phyloP scores from a whole-genome alignment of 495 filamentous ascomycete species.

The Tuber umbilicatum region DNA sequence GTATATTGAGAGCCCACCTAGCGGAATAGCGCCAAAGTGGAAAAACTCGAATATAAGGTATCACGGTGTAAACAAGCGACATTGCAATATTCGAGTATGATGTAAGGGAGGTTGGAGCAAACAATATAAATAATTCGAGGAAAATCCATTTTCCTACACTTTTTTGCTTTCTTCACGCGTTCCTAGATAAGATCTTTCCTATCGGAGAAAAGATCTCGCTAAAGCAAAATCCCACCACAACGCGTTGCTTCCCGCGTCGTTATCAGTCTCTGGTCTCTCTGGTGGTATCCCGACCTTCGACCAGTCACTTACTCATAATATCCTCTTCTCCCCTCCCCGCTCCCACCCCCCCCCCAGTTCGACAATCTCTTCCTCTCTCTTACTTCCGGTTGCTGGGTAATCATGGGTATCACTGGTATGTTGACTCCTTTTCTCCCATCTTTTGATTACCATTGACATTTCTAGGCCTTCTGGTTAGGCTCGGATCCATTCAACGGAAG shows the following conservation, averaged over 20 bases:
- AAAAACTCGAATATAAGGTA: neutral
- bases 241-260: neutral
- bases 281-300: neutral
- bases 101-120: neutral
- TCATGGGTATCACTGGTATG: constrained; percentile 5
- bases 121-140: neutral
- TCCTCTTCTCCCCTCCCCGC: neutral
- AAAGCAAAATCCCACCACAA: neutral
- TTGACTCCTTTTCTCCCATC: neutral
- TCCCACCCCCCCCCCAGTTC: neutral
- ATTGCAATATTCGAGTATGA: neutral
- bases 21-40: too few species aligned
- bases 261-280: neutral
- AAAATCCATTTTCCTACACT: neutral
- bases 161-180: neutral
- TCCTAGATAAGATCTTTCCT: neutral
- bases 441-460: neutral
- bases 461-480: constrained; percentile 75
- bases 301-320: neutral
- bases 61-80: neutral
- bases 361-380: neutral
- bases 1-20: neutral
- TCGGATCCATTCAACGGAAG: constrained; percentile 92
- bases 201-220: neutral
- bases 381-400: neutral